Base-by-base conservation (phyloP, 371 early-diverging fungal genomes). In the Coemansia sp. region DNA sequence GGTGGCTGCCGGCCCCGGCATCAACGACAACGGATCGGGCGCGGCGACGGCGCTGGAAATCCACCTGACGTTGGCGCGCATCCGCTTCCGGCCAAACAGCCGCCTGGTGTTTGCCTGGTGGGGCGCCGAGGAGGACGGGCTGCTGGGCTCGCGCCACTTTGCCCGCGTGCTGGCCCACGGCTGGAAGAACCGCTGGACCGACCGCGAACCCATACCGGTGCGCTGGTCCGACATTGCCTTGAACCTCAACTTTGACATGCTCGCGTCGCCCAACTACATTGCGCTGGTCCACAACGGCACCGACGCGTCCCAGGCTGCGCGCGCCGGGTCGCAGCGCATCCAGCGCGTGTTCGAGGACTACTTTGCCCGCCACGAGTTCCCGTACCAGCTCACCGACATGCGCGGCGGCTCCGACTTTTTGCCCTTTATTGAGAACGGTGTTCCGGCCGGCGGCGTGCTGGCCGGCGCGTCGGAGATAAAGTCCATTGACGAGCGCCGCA, bases 91-190 rank as follows among this genome's bases (percentile, higher is more conserved):
- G 59, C 81, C 68, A 16, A 66, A 40, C 34, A 82, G 74, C 62
- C 77, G 62, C 47, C 82, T 75, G 29, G 64, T 79, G 32, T 88
- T 82, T 80, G 86, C 85, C 14, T 92, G 88, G 88, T 92, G 89
- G 89, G 81, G 87, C 3, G 90, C 89, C 32, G 90, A 90, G 71
- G 91, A 90, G 64, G 82, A 86, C 58, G 92, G 92, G 33, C 79
- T 90, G 32, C 69, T 88, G 43, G 92, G 92, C n/a, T 87, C 90
- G 29, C 75, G 79, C n/a, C 80, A 84, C 59, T 87, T 87, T 75
- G 84, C 86, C 3, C 72, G 72, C n/a, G 62, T 67, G 39, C 67
- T 86, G 55, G 66, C 59, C 1, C 55, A 56, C n/a, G 63, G 64
- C 9, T 71, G 70, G 69, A 65, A n/a, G 11, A 65, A 69, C 62